Base-by-base conservation (phyloP, 306 rosid species). In the Rubus parviflorus region DNA sequence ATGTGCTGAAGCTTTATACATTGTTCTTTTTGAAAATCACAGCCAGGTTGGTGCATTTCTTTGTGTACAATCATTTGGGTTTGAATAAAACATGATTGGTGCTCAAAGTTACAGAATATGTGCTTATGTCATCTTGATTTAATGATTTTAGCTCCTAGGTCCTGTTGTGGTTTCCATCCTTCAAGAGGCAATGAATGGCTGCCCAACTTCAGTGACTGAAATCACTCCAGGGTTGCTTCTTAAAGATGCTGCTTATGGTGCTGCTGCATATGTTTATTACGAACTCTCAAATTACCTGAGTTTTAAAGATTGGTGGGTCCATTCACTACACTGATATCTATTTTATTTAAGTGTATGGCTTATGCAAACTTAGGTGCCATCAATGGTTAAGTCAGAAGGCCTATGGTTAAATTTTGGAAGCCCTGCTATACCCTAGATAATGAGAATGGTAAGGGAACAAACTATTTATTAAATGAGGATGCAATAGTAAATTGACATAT, bases 211-310 rank as follows among this genome's bases (percentile, higher is more conserved):
- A 64, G 90, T 81, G 63, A 88, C 93, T 56, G 98, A 94, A 79
- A 88, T 94, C 60, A 85, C 97, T 78, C 90, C 98, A 62, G 93
- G 86, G 42, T 82, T 94, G 85, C 97, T 94, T 84, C 95, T 92
- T 65, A 94, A 94, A 87, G 98, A 94, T 84, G 98, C 97, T 88
- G 93, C 92, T 77, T 94, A 94, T 83, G 97, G 97, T 68, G 97
- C 98, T 75, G 96, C 98, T 64, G 94, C 98, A 72, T 92, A 92
- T 87, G 98, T 94, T 83, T 94, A 92, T 86, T 94, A 94, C 74
- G 97, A 94, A 86, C 97, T 94, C 67, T 94, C 98, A 74, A 94
- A 92, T 83, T 94, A 90, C 85, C 87, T 94, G 79, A 90, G 90
- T 88, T 94, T 94, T 82, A 90, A 90, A 77, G 96, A 90, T 81